Evolutionary conservation across 495 filamentous ascomycete genomes (phyloP).

Genomic region (Aspergillus avenaceus): DNA sequence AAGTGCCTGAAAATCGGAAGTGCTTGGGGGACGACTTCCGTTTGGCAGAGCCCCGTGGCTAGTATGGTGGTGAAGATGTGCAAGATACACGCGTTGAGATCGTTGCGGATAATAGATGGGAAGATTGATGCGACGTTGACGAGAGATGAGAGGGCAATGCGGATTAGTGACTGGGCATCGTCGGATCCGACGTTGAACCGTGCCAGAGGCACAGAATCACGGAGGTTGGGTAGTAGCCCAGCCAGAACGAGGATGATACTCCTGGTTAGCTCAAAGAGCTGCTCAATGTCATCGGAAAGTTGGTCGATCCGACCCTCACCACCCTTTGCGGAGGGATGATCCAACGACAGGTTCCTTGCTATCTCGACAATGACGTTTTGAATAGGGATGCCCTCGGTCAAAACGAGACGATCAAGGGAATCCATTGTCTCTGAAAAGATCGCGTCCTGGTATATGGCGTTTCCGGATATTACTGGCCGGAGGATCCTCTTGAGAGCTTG

Average conservation of each 20-base stretch:
- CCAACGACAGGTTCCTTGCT: constrained; percentile 79
- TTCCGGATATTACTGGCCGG: constrained; percentile 88
- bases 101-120: constrained; percentile 91
- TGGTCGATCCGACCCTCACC: constrained; percentile 64
- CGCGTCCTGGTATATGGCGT: constrained; percentile 91
- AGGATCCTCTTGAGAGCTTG: constrained; percentile 92
- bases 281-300: constrained; percentile 93
- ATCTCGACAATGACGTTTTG: constrained; percentile 92
- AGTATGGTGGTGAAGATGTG: constrained; percentile 96
- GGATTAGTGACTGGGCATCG: constrained; percentile 78
- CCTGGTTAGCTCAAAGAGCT: constrained; percentile 92
- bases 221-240: constrained; percentile 79
- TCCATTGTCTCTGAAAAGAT: constrained; percentile 99
- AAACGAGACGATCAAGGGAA: constrained; percentile 81
- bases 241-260: constrained; percentile 92
- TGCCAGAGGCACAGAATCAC: constrained; percentile 65
- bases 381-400: constrained; percentile 87
- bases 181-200: constrained; percentile 60
- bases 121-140: constrained; percentile 94
- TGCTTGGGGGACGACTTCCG: constrained; percentile 81
- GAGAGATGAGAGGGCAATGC: constrained; percentile 74
- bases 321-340: constrained; percentile 82
- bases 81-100: constrained; percentile 93
- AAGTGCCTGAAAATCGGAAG: constrained; percentile 92
- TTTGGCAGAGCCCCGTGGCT: constrained; percentile 79